Evolutionary conservation across 148 eudicot genomes (phyloP).

Genomic region (Chenopodium album): DNA sequence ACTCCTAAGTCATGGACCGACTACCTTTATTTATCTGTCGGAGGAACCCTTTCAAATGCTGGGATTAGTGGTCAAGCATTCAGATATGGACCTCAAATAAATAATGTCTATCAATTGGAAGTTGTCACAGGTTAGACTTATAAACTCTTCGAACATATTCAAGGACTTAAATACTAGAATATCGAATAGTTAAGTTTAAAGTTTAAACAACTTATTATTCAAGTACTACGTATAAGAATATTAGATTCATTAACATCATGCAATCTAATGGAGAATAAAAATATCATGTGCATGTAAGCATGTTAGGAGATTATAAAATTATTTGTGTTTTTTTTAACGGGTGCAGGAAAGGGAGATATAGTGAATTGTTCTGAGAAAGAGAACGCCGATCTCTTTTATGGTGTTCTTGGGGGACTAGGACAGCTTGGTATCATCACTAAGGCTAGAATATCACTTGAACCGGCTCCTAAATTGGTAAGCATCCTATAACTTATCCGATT

Average conservation of each 20-base stretch:
- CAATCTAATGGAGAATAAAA: not conserved
- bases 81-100: slow-evolving; percentile 82
- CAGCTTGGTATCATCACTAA: slow-evolving; percentile 88
- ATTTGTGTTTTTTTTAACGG: not conserved
- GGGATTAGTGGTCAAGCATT: slow-evolving; percentile 95
- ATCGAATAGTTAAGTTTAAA: too few relatives aligned
- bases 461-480: slow-evolving; percentile 66
- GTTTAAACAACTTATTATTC: too few relatives aligned
- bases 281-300: not conserved
- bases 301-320: too few relatives aligned
- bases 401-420: slow-evolving; percentile 91
- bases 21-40: slow-evolving; percentile 83
- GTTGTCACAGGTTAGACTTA: slow-evolving; percentile 70
- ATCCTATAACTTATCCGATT: not conserved
- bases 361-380: slow-evolving; percentile 58
- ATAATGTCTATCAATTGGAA: slow-evolving; percentile 72
- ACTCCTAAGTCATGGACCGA: slow-evolving; percentile 95
- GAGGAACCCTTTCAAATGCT: slow-evolving; percentile 90
- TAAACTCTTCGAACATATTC: not conserved
- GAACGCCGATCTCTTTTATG: slow-evolving; percentile 75
- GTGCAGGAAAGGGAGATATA: slow-evolving; percentile 81
- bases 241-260: not conserved
- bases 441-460: slow-evolving; percentile 73
- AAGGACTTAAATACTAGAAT: too few relatives aligned
- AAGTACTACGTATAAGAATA: too few relatives aligned